Evolutionary conservation across 306 rosid genomes (phyloP), one percentile per base, ranked within the genome.

Genomic region (Malus orientalis): DNA sequence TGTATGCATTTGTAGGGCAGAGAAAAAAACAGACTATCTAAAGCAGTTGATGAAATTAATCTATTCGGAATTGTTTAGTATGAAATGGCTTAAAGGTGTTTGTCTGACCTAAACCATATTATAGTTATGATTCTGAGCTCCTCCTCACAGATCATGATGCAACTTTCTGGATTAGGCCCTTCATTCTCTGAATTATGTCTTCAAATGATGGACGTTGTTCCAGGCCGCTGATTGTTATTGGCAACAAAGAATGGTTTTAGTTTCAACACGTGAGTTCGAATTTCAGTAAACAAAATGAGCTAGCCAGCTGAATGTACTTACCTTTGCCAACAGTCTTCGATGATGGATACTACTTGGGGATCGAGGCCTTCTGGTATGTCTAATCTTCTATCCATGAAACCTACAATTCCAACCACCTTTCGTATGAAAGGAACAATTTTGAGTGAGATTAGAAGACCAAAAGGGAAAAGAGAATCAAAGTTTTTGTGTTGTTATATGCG

Each of bases 331-430:
- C 92, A 90, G 76, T 88, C 97, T 66, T 66, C 38, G 45, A 92
- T 90, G 70, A 88, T 61, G 69, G 89, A 80, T 16, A 86, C 84
- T 25, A 92, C 73, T 54, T 81, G 79, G 55, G 93, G 90, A 69
- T 92, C 87, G 53, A 90, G 85, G 78, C 80, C 88, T 68, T 88
- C 88, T 12, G 96, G 93, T 9, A 88, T 77, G 38, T 90, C 97
- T 55, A 88, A 74, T 83, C 97, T 84, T 82, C 92, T 90, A 79
- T 92, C 88, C 93, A 87, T 87, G 75, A 90, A 92, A 55, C 96
- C 96, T 38, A 92, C 93, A 27, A 90, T 85, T 87, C 97, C 93
- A 60, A 92, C 97, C 59, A 92, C 91, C 93, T 90, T 84, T 40
- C 74, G 42, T 76, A 76, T 38, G 76, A 61, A 81, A 84, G 14